phyloP scores from a whole-genome alignment of 2,329 filamentous ascomycete species.

The Pyrenochaeta sp. region DNA sequence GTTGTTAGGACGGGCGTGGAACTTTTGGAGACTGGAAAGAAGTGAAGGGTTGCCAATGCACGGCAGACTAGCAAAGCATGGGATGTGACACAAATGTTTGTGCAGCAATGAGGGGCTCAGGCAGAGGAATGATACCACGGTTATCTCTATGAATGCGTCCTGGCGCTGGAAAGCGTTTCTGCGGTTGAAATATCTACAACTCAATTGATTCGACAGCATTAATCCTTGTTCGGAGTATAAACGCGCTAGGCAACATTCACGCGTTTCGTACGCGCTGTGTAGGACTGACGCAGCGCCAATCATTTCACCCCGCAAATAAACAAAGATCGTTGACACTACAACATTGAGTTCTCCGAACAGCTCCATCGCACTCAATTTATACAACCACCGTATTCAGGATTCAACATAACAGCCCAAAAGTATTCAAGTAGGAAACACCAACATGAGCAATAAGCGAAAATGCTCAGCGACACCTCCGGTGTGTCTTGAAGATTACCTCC shows the following conservation, averaged over 20 bases:
- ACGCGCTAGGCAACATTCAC: constrained; percentile 15
- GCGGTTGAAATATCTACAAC: background rate
- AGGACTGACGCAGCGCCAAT: constrained; percentile 8
- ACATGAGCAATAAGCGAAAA: constrained; percentile 2
- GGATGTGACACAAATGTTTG: background rate
- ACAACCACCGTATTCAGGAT: too few species aligned
- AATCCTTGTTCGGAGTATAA: constrained; percentile 12
- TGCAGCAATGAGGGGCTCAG: background rate
- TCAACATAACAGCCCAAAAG: background rate
- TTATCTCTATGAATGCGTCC: too few species aligned
- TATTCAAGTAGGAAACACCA: too few species aligned
- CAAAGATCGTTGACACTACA: constrained; percentile 2
- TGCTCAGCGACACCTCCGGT: constrained; percentile 5
- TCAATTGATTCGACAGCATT: background rate
- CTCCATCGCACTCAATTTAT: background rate
- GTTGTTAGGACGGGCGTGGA: constrained; percentile 88
- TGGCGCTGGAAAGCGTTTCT: too few species aligned
- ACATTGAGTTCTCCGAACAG: background rate
- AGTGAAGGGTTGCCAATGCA: constrained; percentile 14
- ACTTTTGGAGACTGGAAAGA: constrained; percentile 55
- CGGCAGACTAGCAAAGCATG: background rate
- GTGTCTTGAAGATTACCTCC: background rate
- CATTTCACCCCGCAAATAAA: constrained; percentile 11
- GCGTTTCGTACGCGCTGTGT: constrained; percentile 14
- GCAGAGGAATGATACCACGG: too few species aligned